These are phyloP conservation scores for Chalara sp. DNA, from an alignment of 2,329 filamentous ascomycete genomes.

Conservation along the genomic window DNA sequence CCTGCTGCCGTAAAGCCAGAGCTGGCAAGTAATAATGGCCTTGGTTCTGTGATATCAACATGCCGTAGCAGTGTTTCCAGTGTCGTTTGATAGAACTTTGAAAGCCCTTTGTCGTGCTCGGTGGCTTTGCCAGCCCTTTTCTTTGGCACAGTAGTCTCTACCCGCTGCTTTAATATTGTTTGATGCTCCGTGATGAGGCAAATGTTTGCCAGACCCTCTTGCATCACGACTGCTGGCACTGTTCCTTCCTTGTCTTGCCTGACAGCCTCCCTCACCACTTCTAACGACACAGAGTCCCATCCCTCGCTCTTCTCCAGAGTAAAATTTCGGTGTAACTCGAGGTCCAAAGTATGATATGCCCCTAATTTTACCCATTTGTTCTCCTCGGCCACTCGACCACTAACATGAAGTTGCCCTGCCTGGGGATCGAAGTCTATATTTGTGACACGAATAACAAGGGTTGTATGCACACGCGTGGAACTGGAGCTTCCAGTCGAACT, in stretches of 20 bases:
- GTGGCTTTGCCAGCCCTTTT: conserved; percentile 55
- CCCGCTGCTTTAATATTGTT: conserved; percentile 63
- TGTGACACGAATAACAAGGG: conserved; percentile 58
- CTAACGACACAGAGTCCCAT: conserved; percentile 85
- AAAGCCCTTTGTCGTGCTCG: conserved; percentile 64
- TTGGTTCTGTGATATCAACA: conserved; percentile 63
- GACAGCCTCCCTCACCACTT: conserved; percentile 71
- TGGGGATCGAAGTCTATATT: conserved; percentile 64
- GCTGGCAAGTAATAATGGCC: conserved; percentile 76
- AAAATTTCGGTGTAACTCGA: conserved; percentile 84
- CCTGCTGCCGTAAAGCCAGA: conserved; percentile 80
- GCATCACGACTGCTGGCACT: conserved; percentile 87
- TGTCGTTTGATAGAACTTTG: conserved; percentile 71
- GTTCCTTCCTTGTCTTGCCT: conserved; percentile 74
- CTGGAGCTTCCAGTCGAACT: conserved; percentile 52
- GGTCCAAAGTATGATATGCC: conserved; percentile 66
- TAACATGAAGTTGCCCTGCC: conserved; percentile 61
- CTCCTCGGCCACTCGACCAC: conserved; percentile 57
- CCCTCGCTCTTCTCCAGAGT: conserved; percentile 77
- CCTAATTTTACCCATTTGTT: conserved; percentile 63
- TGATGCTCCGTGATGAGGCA: conserved; percentile 77
- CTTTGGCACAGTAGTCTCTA: conserved; percentile 61
- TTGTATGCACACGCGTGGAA: conserved; percentile 58
- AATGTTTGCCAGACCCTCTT: conserved; percentile 78
- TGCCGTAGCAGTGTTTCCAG: conserved; percentile 70